Conservation (phyloP, 352 stramenopile species). For the Elongisporangium anandrum region DNA sequence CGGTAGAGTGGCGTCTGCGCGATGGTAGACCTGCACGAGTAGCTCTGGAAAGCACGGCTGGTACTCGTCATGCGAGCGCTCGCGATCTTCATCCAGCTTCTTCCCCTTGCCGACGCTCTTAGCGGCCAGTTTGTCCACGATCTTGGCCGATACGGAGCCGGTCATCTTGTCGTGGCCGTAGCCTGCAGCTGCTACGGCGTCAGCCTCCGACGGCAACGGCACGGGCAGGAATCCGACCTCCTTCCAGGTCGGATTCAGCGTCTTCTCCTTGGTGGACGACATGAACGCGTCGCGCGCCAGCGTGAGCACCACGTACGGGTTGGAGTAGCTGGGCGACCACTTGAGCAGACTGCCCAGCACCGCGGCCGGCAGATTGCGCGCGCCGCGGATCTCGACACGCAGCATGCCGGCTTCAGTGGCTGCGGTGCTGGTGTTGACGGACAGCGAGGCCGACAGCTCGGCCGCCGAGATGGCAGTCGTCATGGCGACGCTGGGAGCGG, state of each 20-base stretch:
- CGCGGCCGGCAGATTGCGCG: constrained; percentile 53
- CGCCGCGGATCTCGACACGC: constrained; percentile 51
- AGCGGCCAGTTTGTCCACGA: constrained; percentile 3
- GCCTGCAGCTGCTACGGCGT: constrained; percentile 25
- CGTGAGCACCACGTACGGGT: constrained; percentile 57
- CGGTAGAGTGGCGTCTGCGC: constrained; percentile 7
- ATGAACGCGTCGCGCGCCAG: constrained; percentile 50
- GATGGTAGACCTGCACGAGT: constrained; percentile 58
- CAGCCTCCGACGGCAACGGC: constrained; percentile 50
- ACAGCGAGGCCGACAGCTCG: neutral
- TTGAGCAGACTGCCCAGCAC: constrained; percentile 62
- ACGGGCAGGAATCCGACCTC: constrained; percentile 46
- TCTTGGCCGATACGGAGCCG: neutral
- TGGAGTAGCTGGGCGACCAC: constrained; percentile 65
- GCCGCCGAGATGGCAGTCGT: neutral
- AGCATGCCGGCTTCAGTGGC: constrained; percentile 26
- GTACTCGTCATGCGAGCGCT: constrained; percentile 21
- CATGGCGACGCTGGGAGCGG: neutral
- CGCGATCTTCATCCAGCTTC: constrained; percentile 14
- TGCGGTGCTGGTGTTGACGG: neutral
- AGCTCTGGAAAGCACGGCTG: constrained; percentile 56
- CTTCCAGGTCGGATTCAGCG: constrained; percentile 67
- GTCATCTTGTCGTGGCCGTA: constrained; percentile 11
- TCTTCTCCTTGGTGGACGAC: constrained; percentile 38
- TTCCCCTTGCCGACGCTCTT: constrained; percentile 14